Evolutionary conservation across 192 early-diverging fungal species (phyloP), one percentile per base, ranked within the genome.

Genomic region (Backusella parvicylindrica): DNA sequence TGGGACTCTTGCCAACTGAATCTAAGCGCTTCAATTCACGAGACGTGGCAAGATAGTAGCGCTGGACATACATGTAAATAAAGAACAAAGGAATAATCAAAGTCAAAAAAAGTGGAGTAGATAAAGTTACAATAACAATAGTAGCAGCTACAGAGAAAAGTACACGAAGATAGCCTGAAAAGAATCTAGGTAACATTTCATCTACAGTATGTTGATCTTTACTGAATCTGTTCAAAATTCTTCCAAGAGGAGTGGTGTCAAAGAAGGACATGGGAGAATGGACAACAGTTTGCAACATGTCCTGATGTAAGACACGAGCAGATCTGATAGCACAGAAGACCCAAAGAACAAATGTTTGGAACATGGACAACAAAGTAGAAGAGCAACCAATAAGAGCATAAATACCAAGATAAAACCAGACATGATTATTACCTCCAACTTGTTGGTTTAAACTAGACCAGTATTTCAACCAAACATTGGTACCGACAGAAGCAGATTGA

Each of bases 191-290:
- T 12, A 94, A 79, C 18, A 86, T 78, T 76, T 95, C 92, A 73
- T 95, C 95, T 8, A 95, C 83, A 32, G 89, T 91, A 77, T 91
- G 88, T 75, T 92, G 88, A 77, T 98, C 96, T 72, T 94, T 95
- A 64, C 92, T 92, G 79, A 98, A 96, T n/a, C 96, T 89, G 74
- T 98, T 95, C 33, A 96, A 77, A 77, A 97, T 89, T 63, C 96
- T 90, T 18, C 96, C 94, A 0, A 94, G 79, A 26, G 95, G 95
- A 0, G 95, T 95, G 35, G 81, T 83, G 64, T 92, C 92, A 80
- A 94, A 95, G 75, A 92, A 95, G 1, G 88, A 87, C 86, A 93
- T 92, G 9, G 93, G 92, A 1, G 91, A 85, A 3, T 50, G 72
- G 12, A 96, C 60, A 64, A 96, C 87, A 64, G 87, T 90, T n/a